phyloP scores from a whole-genome alignment of 2,329 filamentous ascomycete species.

The Clonostachys solani region DNA sequence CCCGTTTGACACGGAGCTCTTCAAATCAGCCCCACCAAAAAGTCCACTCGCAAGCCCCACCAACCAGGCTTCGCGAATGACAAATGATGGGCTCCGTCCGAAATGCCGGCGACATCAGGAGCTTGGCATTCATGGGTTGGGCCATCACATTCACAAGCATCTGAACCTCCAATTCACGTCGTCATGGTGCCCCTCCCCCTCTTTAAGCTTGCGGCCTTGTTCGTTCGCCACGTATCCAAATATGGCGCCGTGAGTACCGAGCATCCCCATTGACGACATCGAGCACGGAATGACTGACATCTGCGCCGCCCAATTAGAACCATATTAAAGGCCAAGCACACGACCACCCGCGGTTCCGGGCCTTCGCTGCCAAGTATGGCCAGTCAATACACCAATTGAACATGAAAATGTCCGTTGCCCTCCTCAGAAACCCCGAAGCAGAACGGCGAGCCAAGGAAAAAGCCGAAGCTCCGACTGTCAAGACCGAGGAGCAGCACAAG shows the following conservation, averaged over 20 bases:
- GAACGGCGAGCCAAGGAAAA: slow-evolving; percentile 57
- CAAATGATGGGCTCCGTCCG: too few species aligned
- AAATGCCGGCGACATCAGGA: too few species aligned
- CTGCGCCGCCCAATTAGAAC: slow-evolving; percentile 37
- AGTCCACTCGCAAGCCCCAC: too few species aligned
- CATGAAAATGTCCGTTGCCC: slow-evolving; percentile 58
- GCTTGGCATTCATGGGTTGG: too few species aligned
- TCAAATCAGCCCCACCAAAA: background rate
- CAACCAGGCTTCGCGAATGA: too few species aligned
- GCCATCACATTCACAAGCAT: too few species aligned
- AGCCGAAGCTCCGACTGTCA: slow-evolving; percentile 60
- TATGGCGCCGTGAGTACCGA: slow-evolving; percentile 57
- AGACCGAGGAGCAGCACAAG: slow-evolving; percentile 56
- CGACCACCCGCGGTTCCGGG: slow-evolving; percentile 57
- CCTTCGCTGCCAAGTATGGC: slow-evolving; percentile 57
- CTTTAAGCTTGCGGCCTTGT: slow-evolving; percentile 62
- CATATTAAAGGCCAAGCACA: slow-evolving; percentile 63
- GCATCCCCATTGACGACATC: too few species aligned
- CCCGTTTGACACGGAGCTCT: too few species aligned
- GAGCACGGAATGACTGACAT: too few species aligned
- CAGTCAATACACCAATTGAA: slow-evolving; percentile 64
- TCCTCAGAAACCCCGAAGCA: slow-evolving; percentile 52
- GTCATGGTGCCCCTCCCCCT: slow-evolving; percentile 61
- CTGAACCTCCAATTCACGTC: background rate
- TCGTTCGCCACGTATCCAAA: slow-evolving; percentile 63